phyloP scores from a whole-genome alignment of 2,329 filamentous ascomycete species.

The Colletotrichum endophyticum region DNA sequence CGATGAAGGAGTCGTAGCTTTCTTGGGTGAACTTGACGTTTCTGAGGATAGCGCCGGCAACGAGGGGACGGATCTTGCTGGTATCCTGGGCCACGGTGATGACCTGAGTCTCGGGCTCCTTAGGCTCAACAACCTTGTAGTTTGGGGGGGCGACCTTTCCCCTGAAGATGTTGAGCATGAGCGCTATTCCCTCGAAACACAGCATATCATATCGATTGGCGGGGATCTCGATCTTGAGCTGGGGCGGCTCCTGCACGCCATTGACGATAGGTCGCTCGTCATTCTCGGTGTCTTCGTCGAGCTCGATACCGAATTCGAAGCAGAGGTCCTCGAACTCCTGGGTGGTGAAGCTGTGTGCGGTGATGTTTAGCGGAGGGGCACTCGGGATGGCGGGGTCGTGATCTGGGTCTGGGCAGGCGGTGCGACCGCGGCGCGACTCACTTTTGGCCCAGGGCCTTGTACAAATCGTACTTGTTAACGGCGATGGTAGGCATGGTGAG shows the following conservation, averaged over 20 bases:
- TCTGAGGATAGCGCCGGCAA: slow-evolving; percentile 87
- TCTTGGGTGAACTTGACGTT: slow-evolving; percentile 91
- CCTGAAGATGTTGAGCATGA: slow-evolving; percentile 95
- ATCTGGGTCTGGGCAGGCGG: background rate
- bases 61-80: slow-evolving; percentile 80
- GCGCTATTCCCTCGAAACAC: slow-evolving; percentile 94
- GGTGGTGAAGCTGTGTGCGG: slow-evolving; percentile 76
- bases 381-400: slow-evolving; percentile 14
- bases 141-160: slow-evolving; percentile 78
- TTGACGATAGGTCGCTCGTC: slow-evolving; percentile 75
- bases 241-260: slow-evolving; percentile 83
- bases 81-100: slow-evolving; percentile 82
- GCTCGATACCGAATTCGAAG: slow-evolving; percentile 98
- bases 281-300: slow-evolving; percentile 92
- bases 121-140: slow-evolving; percentile 76
- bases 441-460: slow-evolving; percentile 88
- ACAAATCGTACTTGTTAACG: slow-evolving; percentile 96
- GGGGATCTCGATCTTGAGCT: slow-evolving; percentile 97
- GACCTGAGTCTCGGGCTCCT: slow-evolving; percentile 75
- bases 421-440: slow-evolving; percentile 51
- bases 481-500: slow-evolving; percentile 88
- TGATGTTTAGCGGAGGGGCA: slow-evolving; percentile 19
- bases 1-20: slow-evolving; percentile 96
- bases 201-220: slow-evolving; percentile 96
- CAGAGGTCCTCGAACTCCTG: slow-evolving; percentile 96